Evolutionary conservation across 805 yeast genomes (phyloP).

Genomic region (Candida pini): DNA sequence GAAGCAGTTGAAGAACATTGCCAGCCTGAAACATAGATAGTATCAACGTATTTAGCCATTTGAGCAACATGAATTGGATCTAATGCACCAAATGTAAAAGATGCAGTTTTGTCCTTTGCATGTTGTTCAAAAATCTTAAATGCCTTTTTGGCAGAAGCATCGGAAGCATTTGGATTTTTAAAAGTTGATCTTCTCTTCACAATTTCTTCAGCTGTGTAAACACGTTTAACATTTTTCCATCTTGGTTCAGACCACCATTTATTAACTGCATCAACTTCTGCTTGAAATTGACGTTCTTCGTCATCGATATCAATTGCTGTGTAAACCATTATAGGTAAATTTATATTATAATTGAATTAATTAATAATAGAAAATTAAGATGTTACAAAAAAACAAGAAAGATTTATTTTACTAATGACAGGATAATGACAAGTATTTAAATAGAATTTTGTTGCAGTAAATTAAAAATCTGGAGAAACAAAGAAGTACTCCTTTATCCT

Average conservation of each 20-base stretch:
- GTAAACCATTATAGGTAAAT: slow-evolving; percentile 40
- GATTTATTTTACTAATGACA: too few species aligned
- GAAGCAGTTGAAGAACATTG: slow-evolving; percentile 98
- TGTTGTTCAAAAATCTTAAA: slow-evolving; percentile 67
- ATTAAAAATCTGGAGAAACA: too few species aligned
- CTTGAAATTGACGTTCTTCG: slow-evolving; percentile 61
- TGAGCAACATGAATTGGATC: slow-evolving; percentile 95
- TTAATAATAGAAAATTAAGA: too few species aligned
- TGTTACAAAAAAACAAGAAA: too few species aligned
- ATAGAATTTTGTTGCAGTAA: too few species aligned
- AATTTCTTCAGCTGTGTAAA: slow-evolving; percentile 82
- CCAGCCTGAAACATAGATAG: slow-evolving; percentile 96
- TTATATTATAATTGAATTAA: too few species aligned
- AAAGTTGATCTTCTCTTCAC: slow-evolving; percentile 83
- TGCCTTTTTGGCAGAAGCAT: slow-evolving; percentile 76
- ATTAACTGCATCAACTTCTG: slow-evolving; percentile 67
- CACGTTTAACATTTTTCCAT: slow-evolving; percentile 84
- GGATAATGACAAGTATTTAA: too few species aligned
- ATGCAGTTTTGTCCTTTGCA: slow-evolving; percentile 62
- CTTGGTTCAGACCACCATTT: slow-evolving; percentile 94
- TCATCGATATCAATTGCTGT: slow-evolving; percentile 50
- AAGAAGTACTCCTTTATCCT: too few species aligned
- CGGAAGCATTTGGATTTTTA: slow-evolving; percentile 70
- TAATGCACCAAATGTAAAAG: slow-evolving; percentile 91
- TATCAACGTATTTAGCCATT: slow-evolving; percentile 93